Percentiles rank a stretch among this genome's conserved stretches.
These are phyloP conservation scores for Hondaea fermentalgiana DNA, from an alignment of 108 stramenopile genomes.

Conservation along the genomic window DNA sequence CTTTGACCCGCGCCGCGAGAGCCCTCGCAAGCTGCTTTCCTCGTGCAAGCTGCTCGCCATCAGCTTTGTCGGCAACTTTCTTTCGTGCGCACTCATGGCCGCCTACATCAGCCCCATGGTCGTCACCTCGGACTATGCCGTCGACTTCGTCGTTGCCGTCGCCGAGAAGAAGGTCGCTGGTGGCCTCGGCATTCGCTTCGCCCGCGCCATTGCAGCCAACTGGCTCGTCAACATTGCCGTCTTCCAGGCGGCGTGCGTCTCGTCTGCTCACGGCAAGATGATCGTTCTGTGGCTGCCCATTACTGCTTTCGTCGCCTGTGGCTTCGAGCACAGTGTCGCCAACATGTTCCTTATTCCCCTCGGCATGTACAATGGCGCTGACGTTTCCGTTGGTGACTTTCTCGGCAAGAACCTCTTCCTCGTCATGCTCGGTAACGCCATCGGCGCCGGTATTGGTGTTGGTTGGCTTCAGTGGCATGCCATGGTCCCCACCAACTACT, in stretches of 20 bases:
- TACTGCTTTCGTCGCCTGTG: conserved; percentile 75
- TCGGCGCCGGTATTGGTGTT: conserved; percentile 77
- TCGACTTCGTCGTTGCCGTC: too few species aligned
- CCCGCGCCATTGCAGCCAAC: conserved; percentile 82
- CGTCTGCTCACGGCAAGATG: conserved; percentile 65
- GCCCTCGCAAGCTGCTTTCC: too few species aligned
- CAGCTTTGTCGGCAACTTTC: too few species aligned
- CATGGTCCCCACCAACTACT: not conserved
- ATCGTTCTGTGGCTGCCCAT: conserved; percentile 81
- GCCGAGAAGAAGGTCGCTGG: too few species aligned
- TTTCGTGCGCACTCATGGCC: too few species aligned
- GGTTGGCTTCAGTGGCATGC: not conserved
- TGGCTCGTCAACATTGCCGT: conserved; percentile 92
- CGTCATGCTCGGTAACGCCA: conserved; percentile 88
- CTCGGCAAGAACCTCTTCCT: conserved; percentile 74
- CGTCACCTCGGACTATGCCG: too few species aligned
- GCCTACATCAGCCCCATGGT: too few species aligned
- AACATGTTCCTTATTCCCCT: conserved; percentile 95
- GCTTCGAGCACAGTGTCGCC: conserved; percentile 82
- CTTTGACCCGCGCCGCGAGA: too few species aligned
- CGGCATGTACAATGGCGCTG: conserved; percentile 80
- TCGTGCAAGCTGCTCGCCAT: too few species aligned
- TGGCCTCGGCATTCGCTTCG: conserved; percentile 67
- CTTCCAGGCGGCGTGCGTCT: conserved; percentile 71
- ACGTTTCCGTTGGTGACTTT: conserved; percentile 64